These are phyloP conservation scores for Phaeophleospora eucalypticola DNA, from an alignment of 2,329 filamentous ascomycete species.

Conservation along the genomic window DNA sequence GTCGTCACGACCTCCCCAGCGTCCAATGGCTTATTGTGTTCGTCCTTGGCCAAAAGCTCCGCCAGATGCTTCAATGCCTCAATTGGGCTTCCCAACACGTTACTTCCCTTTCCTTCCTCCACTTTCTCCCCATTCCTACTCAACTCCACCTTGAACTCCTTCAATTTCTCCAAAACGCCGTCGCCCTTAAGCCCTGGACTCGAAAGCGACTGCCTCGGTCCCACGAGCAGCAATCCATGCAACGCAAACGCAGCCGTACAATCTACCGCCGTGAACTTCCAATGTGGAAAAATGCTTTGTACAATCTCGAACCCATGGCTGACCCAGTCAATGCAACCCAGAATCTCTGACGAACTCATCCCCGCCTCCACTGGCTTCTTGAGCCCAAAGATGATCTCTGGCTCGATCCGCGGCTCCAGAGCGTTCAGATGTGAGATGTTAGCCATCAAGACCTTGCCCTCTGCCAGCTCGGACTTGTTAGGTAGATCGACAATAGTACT, in stretches of 20 bases:
- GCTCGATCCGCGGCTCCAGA: constrained; percentile 22
- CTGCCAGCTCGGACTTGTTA: constrained; percentile 9
- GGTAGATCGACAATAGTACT: constrained; percentile 20
- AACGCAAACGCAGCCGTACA: constrained; percentile 21
- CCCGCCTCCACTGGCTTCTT: constrained; percentile 9
- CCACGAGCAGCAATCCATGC: constrained; percentile 20
- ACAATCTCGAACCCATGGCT: constrained; percentile 21
- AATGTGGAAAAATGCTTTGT: constrained; percentile 19
- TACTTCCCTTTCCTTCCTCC: constrained; percentile 13
- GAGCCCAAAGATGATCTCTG: constrained; percentile 20
- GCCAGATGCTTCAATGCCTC: constrained; percentile 16
- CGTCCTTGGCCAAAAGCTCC: constrained; percentile 19
- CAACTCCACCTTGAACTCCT: constrained; percentile 18
- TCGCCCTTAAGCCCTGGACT: constrained; percentile 3
- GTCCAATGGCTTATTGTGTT: constrained; percentile 18
- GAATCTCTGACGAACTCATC: constrained; percentile 20
- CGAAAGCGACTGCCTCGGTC: constrained; percentile 10
- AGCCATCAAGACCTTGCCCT: constrained; percentile 17
- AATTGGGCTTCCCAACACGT: constrained; percentile 22
- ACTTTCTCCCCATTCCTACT: constrained; percentile 15
- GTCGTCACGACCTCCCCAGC: constrained; percentile 20
- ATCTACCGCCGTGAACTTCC: constrained; percentile 22
- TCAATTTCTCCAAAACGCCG: constrained; percentile 14
- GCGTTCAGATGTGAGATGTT: constrained; percentile 18
- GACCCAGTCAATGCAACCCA: constrained; percentile 19